Evolutionary conservation across 1,284 basidiomycete species (phyloP).

Genomic region (Trametes hirsuta): DNA sequence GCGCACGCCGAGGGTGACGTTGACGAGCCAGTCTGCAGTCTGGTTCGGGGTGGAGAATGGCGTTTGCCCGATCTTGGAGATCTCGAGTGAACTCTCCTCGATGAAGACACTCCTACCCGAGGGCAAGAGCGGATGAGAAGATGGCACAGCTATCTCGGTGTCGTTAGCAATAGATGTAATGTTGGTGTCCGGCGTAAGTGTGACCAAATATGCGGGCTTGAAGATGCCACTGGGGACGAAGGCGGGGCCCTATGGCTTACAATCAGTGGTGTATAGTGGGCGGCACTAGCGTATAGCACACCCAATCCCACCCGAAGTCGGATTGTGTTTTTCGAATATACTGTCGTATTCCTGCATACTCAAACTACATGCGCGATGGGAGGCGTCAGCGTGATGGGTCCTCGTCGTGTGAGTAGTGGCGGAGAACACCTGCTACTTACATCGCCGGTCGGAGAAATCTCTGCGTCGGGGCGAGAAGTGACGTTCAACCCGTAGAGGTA

Average conservation of each 20-base stretch:
- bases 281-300: constrained; percentile 27
- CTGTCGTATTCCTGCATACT: constrained; percentile 51
- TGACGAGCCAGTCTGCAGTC: constrained; percentile 57
- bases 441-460: constrained; percentile 40
- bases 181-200: constrained; percentile 35
- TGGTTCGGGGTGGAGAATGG: constrained; percentile 43
- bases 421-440: constrained; percentile 20
- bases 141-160: neutral
- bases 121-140: constrained; percentile 30
- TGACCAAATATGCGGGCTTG: constrained; percentile 55
- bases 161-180: neutral
- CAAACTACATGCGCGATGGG: constrained; percentile 39
- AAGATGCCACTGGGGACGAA: constrained; percentile 59
- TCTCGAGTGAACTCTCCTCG: constrained; percentile 57
- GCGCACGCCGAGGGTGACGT: constrained; percentile 55
- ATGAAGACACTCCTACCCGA: constrained; percentile 45
- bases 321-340: constrained; percentile 56
- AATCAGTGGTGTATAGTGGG: neutral
- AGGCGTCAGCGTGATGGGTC: neutral
- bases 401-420: neutral
- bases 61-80: constrained; percentile 55
- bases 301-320: constrained; percentile 68
- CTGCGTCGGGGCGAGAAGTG: constrained; percentile 49
- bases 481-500: constrained; percentile 57
- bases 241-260: constrained; percentile 49